A percentile compares a stretch with the other conserved stretches of the same genome.
These are phyloP conservation scores for Albatrellus ellisii DNA, from an alignment of 768 basidiomycete species.

Conservation along the genomic window DNA sequence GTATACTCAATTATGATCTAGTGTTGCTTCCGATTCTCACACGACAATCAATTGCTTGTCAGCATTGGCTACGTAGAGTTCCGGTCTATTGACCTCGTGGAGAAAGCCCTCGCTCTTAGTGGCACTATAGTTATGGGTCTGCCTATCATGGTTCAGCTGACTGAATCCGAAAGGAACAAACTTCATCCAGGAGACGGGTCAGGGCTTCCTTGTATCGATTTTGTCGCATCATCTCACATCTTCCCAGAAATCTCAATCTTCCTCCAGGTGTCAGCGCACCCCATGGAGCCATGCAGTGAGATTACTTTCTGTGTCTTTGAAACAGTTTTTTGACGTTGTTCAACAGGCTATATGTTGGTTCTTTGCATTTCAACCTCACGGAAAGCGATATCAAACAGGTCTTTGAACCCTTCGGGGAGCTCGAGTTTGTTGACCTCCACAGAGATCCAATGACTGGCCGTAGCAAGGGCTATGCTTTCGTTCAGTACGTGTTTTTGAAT, in stretches of 20 bases:
- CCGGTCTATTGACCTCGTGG: slow-evolving; percentile 78
- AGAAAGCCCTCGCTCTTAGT: slow-evolving; percentile 77
- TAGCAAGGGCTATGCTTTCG: slow-evolving; percentile 96
- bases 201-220: slow-evolving; percentile 16
- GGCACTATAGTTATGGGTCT: slow-evolving; percentile 98
- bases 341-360: slow-evolving; percentile 86
- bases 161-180: slow-evolving; percentile 91
- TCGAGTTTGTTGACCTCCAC: slow-evolving; percentile 97
- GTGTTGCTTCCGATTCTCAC: neutral
- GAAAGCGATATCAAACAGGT: slow-evolving; percentile 98
- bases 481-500: slow-evolving; percentile 57
- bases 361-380: slow-evolving; percentile 91
- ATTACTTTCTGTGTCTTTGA: slow-evolving; percentile 18
- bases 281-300: slow-evolving; percentile 72
- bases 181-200: slow-evolving; percentile 83
- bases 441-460: slow-evolving; percentile 89
- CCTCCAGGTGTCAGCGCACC: slow-evolving; percentile 76
- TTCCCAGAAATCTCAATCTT: slow-evolving; percentile 57
- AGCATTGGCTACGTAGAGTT: slow-evolving; percentile 99
- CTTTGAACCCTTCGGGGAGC: slow-evolving; percentile 96
- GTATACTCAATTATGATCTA: slow-evolving; percentile 30
- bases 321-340: slow-evolving; percentile 12
- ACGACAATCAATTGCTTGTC: neutral
- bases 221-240: slow-evolving; percentile 6
- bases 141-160: slow-evolving; percentile 92